Evolutionary conservation across 768 basidiomycete genomes (phyloP), one percentile per base, ranked within the genome.

Genomic region (Suillus lakei): DNA sequence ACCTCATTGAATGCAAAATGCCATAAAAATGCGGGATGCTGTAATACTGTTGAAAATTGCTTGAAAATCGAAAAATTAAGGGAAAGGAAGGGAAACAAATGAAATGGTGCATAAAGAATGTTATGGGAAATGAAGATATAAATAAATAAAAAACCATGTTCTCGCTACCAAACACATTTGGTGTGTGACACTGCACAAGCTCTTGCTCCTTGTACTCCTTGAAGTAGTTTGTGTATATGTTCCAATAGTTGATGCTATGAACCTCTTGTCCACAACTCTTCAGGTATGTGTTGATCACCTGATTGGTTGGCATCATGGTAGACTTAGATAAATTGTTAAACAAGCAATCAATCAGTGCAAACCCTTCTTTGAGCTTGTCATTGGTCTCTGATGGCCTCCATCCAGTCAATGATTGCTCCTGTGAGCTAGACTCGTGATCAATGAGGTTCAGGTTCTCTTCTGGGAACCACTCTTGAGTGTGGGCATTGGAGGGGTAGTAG

Each of bases 181-280:
- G n/a, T n/a, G n/a, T n/a, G n/a, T n/a, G n/a, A n/a, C n/a, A 21
- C 43, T 8, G 43, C 21, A 21, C 18, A n/a, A 32, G 41, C 32
- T 66, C 66, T 44, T 51, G 62, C n/a, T 59, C 66, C 53, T 66
- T 51, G 18, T 66, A 59, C 28, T 51, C 59, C 23, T 39, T 28
- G 4, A 64, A n/a, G 30, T 66, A 66, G 9, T 41, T 66, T 5
- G 32, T 7, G 9, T 66, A 66, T 1, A 23, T 9, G 13, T 66
- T 66, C 63, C 62, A 64, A 30, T 60, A 53, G 4, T 64, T 64
- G 0, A n/a, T 60, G 1, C 67, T 28, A 4, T 55, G 53, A 2
- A 67, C 30, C 6, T n/a, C 30, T 10, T 51, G 48, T 10, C 30
- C 34, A 23, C 12, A 41, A 16, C 55, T 65, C 61, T 67, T 67